Evolutionary conservation across 139 green algal genomes (phyloP), one percentile per base, ranked within the genome.

Genomic region (Yamagishiella unicocca): DNA sequence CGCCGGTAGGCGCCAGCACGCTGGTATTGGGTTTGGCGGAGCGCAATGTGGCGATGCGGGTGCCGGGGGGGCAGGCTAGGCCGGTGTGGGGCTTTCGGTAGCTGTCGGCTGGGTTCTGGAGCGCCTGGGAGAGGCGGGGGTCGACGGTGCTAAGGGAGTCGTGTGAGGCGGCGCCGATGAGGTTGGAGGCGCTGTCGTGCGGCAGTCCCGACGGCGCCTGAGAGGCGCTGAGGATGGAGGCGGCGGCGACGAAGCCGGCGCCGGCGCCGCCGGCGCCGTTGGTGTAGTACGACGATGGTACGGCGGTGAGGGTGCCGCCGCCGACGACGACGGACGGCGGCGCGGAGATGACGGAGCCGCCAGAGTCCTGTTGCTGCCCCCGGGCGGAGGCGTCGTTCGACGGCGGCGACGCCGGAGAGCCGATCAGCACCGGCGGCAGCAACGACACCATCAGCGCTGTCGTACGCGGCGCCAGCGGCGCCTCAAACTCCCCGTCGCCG

Each of bases 81-180:
- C 85, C 85, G 7, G 19, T 2, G 50, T 85, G 76, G 12, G 86
- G 86, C 21, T 78, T 74, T 38, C 64, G 66, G 77, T 89, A 90
- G n/a, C 14, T 77, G 6, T 83, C 82, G 31, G 67, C 37, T 4
- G 86, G 86, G 53, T 83, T 76, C 4, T 74, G 66, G 25, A 90
- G 66, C 33, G 86, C 66, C 12, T 33, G 35, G 5, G 85, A 74
- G 5, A 89, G 74, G 1, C 24, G 2, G 0, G 85, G 50, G 71
- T 85, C 75, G 10, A 89, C 58, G 14, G 33, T 12, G 8, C 21
- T 33, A 37, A 87, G 71, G 67, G 46, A 35, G 45, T 81, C 82
- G 53, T 50, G 27, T 2, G 62, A 78, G 22, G 80, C 38, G 25
- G 80, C 53, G 27, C 62, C 31, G 31, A 55, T 25, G 0, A 86